Evolutionary conservation across 2,329 filamentous ascomycete genomes (phyloP), one percentile per base, ranked within the genome.

Genomic region (Colletotrichum viniferum): DNA sequence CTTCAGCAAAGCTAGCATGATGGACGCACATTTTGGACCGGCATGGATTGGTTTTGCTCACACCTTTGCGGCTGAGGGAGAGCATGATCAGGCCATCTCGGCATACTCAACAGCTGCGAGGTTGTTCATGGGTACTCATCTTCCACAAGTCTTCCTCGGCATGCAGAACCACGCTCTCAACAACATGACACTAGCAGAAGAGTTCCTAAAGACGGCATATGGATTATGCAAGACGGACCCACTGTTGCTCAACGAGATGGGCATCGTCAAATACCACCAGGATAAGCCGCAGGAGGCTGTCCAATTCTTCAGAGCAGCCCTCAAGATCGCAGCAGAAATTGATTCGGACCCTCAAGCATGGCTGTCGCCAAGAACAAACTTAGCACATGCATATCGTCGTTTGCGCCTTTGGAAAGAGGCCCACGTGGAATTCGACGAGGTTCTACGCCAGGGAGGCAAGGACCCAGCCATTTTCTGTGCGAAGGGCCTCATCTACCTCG

Each of bases 1-100:
- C 87, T 99, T 99, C 84, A 98, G 95, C 81, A 99, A 99, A 85
- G 95, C 97, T 6, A 98, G 95, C 78, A 94, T 98, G 88, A 96
- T 99, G 93, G 96, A 99, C 81, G 95, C 96, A 8, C 96, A 98
- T 85, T 99, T 98, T 80, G 96, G 96, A 0, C 95, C 97, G 2
- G 97, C 97, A 4, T 99, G 97, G 97, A 98, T 99, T 78, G 97
- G 97, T 2, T 99, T 99, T 82, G 97, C 97, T 2, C 97, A 99
- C 83, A 99, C 97, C 0, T 99, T 99, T 83, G 97, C 97, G 2
- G 96, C 96, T 13, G 97, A 99, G 83, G 97, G 97, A 68, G 97
- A 99, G 84, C 96, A 98, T 83, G 97, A 99, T 83, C 97, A 99
- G 85, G 97, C 97, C 63, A 98, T 99, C 77, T 97, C 96, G 10